Percentiles rank a stretch among this genome's conserved stretches.
These are phyloP conservation scores for Kandelia obovata DNA, from an alignment of 345 rosid species.

Conservation along the genomic window DNA sequence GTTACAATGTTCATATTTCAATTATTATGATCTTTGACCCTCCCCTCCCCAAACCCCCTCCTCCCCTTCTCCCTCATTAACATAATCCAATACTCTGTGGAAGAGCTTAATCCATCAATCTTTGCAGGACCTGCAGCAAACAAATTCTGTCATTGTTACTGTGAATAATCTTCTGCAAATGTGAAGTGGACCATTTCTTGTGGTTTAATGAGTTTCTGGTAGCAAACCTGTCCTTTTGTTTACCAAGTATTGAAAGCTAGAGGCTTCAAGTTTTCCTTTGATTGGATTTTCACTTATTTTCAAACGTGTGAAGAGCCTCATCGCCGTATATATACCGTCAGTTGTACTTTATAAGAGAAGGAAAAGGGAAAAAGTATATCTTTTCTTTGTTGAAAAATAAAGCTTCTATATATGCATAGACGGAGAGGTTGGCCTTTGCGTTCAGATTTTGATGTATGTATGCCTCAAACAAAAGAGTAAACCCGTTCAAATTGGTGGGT, in stretches of 20 bases:
- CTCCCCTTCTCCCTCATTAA: no score
- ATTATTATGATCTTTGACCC: no score
- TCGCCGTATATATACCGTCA: slow-evolving; percentile 35
- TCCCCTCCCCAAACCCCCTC: no score
- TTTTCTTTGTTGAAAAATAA: slow-evolving; percentile 30
- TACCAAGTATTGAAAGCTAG: slow-evolving; percentile 25
- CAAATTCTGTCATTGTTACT: slow-evolving; percentile 82
- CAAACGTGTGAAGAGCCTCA: slow-evolving; percentile 23
- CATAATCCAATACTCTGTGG: neutral
- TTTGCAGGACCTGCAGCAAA: slow-evolving; percentile 93
- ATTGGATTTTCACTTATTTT: slow-evolving; percentile 11
- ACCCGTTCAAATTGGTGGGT: neutral
- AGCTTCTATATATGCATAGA: slow-evolving; percentile 14
- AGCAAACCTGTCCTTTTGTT: slow-evolving; percentile 7
- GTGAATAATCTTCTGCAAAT: slow-evolving; percentile 99
- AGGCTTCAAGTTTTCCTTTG: slow-evolving; percentile 13
- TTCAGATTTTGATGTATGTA: slow-evolving; percentile 3
- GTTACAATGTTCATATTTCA: no score
- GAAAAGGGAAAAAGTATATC: slow-evolving; percentile 27
- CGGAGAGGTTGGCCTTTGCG: slow-evolving; percentile 6
- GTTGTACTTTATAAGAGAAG: slow-evolving; percentile 21
- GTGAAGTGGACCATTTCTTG: slow-evolving; percentile 31
- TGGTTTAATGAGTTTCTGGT: slow-evolving; percentile 1
- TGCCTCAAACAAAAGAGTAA: neutral
- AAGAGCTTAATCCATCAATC: slow-evolving; percentile 2